These are phyloP conservation scores for Zymoseptoria pseudotritici DNA, from an alignment of 2,329 filamentous ascomycete genomes.

Conservation along the genomic window DNA sequence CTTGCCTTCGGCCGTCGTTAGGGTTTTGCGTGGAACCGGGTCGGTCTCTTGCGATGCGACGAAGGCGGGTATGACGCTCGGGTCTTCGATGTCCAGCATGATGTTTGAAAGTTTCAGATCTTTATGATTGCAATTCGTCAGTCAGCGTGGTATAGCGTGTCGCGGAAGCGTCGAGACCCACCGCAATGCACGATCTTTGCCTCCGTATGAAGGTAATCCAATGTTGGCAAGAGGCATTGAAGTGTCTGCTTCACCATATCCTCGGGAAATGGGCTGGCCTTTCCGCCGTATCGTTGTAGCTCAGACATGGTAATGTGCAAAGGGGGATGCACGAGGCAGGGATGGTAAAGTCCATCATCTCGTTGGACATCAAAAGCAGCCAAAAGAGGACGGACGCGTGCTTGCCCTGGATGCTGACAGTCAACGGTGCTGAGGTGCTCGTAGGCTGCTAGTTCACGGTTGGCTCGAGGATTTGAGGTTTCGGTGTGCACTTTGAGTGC, in stretches of 20 bases:
- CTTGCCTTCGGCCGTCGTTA: constrained; percentile 2
- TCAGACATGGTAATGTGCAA: constrained; percentile 13
- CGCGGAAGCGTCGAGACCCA: not conserved
- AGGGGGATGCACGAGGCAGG: constrained; percentile 12
- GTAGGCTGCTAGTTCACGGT: not conserved
- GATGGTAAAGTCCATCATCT: constrained; percentile 9
- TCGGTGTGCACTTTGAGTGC: not conserved
- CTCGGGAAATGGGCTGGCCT: not conserved
- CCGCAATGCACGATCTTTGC: constrained; percentile 4
- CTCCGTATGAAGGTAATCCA: constrained; percentile 1
- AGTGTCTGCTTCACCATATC: not conserved
- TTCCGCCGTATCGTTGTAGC: not conserved
- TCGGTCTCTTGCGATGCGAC: not conserved
- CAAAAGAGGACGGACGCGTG: not conserved
- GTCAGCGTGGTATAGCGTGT: not conserved
- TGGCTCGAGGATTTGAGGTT: not conserved
- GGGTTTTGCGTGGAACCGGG: not conserved
- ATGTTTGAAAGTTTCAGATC: constrained; percentile 4
- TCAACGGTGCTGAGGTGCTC: not conserved
- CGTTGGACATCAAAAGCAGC: constrained; percentile 10
- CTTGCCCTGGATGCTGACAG: not conserved
- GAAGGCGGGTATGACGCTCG: not conserved
- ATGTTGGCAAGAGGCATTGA: not conserved
- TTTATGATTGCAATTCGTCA: constrained; percentile 5
- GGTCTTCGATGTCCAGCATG: constrained; percentile 1